Percentiles rank a stretch among this genome's conserved stretches.
phyloP scores from a whole-genome alignment of 495 filamentous ascomycete species.

The Aspergillus nidulans region DNA sequence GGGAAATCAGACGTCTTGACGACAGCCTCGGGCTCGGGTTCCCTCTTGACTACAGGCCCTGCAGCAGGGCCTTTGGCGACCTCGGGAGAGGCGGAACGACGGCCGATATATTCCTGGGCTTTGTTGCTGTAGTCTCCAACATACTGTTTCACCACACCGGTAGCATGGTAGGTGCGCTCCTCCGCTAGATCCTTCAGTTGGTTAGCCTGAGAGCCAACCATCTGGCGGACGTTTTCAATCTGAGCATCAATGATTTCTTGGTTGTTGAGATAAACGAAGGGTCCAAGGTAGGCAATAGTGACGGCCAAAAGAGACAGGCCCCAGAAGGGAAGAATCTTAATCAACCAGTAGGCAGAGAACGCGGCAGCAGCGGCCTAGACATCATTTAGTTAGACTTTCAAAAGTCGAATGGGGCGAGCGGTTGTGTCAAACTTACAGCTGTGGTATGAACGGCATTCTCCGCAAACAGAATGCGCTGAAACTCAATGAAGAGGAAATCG shows the following conservation, averaged over 20 bases:
- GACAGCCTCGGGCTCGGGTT: slow-evolving; percentile 53
- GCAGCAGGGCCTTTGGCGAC: slow-evolving; percentile 32
- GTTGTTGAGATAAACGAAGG: slow-evolving; percentile 88
- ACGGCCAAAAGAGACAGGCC: slow-evolving; percentile 76
- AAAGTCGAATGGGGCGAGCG: neutral
- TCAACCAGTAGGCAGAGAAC: slow-evolving; percentile 86
- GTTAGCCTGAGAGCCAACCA: slow-evolving; percentile 73
- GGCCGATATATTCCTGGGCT: slow-evolving; percentile 70
- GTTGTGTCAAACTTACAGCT: slow-evolving; percentile 54
- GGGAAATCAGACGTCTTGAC: slow-evolving; percentile 57
- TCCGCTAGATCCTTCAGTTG: slow-evolving; percentile 76
- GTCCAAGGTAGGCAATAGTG: slow-evolving; percentile 74
- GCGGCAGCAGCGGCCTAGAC: slow-evolving; percentile 69
- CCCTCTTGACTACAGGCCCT: slow-evolving; percentile 31
- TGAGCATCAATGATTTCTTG: slow-evolving; percentile 88
- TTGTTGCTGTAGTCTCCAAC: slow-evolving; percentile 79
- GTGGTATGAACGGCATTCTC: slow-evolving; percentile 83
- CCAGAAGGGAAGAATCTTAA: slow-evolving; percentile 93
- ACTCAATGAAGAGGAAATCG: slow-evolving; percentile 97
- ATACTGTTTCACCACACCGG: slow-evolving; percentile 73
- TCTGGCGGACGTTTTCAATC: slow-evolving; percentile 62
- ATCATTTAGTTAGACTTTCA: neutral
- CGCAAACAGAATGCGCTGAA: slow-evolving; percentile 89
- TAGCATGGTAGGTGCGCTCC: slow-evolving; percentile 74
- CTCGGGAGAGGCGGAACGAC: slow-evolving; percentile 46